These are phyloP conservation scores for Monilinia polystroma DNA, from an alignment of 2,329 filamentous ascomycete species.

Conservation along the genomic window DNA sequence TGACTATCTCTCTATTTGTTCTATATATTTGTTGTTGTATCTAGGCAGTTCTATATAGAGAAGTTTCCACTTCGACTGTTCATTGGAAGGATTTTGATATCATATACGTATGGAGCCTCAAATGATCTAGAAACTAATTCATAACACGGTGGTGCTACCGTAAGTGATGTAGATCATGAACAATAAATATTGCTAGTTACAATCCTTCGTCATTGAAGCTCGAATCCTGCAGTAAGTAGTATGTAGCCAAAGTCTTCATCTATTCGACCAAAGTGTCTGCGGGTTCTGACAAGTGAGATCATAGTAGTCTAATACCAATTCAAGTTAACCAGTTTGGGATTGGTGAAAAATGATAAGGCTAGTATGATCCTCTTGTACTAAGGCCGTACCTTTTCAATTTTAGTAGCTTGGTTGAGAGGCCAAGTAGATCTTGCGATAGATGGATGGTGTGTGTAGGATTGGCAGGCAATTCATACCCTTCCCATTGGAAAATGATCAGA, in stretches of 20 bases:
- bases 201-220: neutral
- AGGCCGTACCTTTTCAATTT: neutral
- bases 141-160: neutral
- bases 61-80: neutral
- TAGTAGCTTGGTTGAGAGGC: neutral
- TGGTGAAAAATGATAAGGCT: neutral
- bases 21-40: too few relatives aligned
- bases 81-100: neutral
- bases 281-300: neutral
- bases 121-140: neutral
- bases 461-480: neutral
- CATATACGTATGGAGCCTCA: neutral
- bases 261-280: neutral
- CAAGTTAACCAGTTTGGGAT: neutral
- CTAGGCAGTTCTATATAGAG: too few relatives aligned
- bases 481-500: neutral
- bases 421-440: neutral
- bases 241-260: neutral
- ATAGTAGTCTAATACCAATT: neutral
- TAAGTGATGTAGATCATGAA: neutral
- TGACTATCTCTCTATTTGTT: too few relatives aligned
- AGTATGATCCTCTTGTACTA: neutral
- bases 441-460: neutral
- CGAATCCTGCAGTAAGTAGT: neutral
- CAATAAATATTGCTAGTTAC: neutral